Base-by-base conservation (phyloP, 2,329 filamentous ascomycete species). In the Sporothrix brunneoviolacea region DNA sequence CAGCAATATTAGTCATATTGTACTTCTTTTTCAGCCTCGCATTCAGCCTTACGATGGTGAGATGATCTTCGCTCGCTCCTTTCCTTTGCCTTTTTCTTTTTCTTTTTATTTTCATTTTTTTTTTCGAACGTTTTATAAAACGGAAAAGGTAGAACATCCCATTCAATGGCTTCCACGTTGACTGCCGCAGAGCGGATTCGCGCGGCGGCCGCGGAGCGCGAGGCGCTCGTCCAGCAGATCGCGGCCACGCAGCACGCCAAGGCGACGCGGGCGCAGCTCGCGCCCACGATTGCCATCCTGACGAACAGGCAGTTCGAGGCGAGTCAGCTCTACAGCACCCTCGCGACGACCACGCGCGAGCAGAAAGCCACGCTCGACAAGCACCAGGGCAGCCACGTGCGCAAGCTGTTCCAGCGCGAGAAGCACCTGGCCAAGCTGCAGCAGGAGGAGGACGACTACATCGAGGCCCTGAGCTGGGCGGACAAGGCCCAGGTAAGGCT, bases 191-290 rank as follows among this genome's bases (percentile, higher is more conserved):
- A 28, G 24, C 24, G 24, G 6, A 28, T 37, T 12, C 24, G 24
- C 6, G 42, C 32, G 8, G 42, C 49, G 3, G 42, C 49, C 12
- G 28, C 19, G 6, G 37, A 51, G 37, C 49, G 36, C 28, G 22
- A 40, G 5, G 28, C 36, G 5, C 42, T 51, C 8, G 15, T 46
- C 10, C 42, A 18, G 10, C 28, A 30, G 16, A 33, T 46, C 18
- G 36, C 49, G 19, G 49, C 21, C 28, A 51, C 49, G 2, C 42
- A 46, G 30, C 42, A 51, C 21, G 42, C 49, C 28, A 46, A 46
- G 35, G 15, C 36, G 1, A 36, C 42, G 18, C 28, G 18, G 41
- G 37, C 24, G 46, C 18, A 46, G 30, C 24, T 46, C 9, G 22
- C 41, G 28, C 36, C 28, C 18, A 18, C 27, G 36, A 36, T 51